These are phyloP conservation scores for Ogataea nitratoaversa DNA, from an alignment of 805 yeast species.

Conservation along the genomic window DNA sequence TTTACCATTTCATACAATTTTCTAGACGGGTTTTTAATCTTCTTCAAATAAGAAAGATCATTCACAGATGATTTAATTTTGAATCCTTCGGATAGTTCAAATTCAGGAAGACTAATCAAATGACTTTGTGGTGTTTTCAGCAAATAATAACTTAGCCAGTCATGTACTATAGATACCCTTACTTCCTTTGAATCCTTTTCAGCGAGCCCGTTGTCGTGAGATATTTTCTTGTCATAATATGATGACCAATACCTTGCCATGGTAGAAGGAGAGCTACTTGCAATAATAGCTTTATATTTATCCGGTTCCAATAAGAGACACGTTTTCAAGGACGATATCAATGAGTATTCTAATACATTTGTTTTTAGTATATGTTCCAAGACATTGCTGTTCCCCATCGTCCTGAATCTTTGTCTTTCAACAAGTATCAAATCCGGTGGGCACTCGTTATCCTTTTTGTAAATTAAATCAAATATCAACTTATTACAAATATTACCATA, in stretches of 20 bases:
- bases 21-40: constrained; percentile 16
- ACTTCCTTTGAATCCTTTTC: constrained; percentile 20
- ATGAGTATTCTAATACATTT: constrained; percentile 51
- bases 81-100: not conserved
- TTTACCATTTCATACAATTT: constrained; percentile 24
- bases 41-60: constrained; percentile 1
- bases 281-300: constrained; percentile 8
- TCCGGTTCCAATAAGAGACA: constrained; percentile 8
- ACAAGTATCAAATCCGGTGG: constrained; percentile 40
- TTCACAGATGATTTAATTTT: not conserved
- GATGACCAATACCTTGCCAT: constrained; percentile 32
- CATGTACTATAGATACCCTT: constrained; percentile 23
- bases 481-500: constrained; percentile 22
- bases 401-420: constrained; percentile 55
- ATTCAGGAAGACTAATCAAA: not conserved
- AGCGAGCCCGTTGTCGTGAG: no score
- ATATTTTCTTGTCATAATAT: constrained; percentile 1
- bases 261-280: constrained; percentile 23
- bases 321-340: constrained; percentile 25
- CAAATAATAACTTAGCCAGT: constrained; percentile 21
- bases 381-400: constrained; percentile 41
- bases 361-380: constrained; percentile 49
- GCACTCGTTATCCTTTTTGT: not conserved
- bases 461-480: constrained; percentile 18
- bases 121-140: not conserved